phyloP scores from a whole-genome alignment of 495 filamentous ascomycete species.

The Xylaria flabelliformis region DNA sequence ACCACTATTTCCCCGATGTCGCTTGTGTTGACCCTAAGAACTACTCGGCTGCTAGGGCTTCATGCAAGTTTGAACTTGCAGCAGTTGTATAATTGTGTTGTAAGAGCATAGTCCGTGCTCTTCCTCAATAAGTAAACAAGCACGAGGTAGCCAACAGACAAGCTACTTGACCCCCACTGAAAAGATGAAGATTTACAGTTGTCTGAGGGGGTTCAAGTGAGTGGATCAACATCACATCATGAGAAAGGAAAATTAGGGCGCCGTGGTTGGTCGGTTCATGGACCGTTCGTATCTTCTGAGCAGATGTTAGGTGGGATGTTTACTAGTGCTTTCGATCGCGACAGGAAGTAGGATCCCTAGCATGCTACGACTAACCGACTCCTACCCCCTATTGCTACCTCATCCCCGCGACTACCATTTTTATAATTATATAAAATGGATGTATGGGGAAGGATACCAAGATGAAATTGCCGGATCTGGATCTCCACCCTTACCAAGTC shows the following conservation, averaged over 20 bases:
- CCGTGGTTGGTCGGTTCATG: neutral
- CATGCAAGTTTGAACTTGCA: neutral
- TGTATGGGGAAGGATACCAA: neutral
- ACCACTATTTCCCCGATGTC: conserved; percentile 16
- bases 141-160: neutral
- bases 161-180: conserved; percentile 19
- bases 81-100: neutral
- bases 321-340: neutral
- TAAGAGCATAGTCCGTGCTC: neutral
- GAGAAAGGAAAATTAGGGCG: neutral
- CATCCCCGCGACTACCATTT: neutral
- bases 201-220: conserved; percentile 9
- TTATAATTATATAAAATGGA: neutral
- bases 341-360: neutral
- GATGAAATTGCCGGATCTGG: neutral
- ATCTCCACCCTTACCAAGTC: neutral
- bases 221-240: conserved; percentile 21
- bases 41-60: neutral
- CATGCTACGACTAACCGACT: neutral
- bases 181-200: neutral
- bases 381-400: neutral
- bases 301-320: neutral
- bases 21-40: neutral
- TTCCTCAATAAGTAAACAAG: neutral
- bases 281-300: neutral